Evolutionary conservation across 371 early-diverging fungal genomes (phyloP).

Genomic region (Actinomucor elegans): DNA sequence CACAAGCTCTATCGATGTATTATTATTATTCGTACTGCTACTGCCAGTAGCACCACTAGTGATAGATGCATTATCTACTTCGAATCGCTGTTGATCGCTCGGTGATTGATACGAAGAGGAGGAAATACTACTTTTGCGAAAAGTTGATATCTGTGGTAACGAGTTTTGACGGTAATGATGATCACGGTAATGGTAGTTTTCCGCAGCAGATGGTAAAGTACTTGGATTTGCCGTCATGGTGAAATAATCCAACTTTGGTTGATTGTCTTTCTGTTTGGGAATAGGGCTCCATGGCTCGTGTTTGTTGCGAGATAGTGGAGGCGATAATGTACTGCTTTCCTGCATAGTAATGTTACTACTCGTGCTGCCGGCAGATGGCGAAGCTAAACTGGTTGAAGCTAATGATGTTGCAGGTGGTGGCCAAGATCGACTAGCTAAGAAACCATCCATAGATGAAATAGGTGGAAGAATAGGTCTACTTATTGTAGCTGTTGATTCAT

Average conservation of each 20-base stretch:
- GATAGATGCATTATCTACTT: too few relatives aligned
- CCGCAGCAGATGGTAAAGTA: not conserved
- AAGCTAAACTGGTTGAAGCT: not conserved
- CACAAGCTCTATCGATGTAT: not conserved
- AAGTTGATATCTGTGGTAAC: slow-evolving; percentile 6
- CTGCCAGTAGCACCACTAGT: too few relatives aligned
- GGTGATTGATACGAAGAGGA: too few relatives aligned
- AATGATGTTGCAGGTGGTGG: slow-evolving; percentile 11
- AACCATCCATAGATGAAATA: slow-evolving; percentile 18
- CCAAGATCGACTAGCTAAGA: slow-evolving; percentile 12
- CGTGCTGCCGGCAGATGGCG: not conserved
- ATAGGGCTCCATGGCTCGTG: slow-evolving; percentile 14
- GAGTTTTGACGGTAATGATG: slow-evolving; percentile 11
- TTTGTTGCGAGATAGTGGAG: slow-evolving; percentile 4
- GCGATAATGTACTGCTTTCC: not conserved
- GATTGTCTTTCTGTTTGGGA: not conserved
- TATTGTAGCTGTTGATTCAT: not conserved
- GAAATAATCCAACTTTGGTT: slow-evolving; percentile 6
- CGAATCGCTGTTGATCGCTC: too few relatives aligned
- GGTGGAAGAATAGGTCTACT: slow-evolving; percentile 18
- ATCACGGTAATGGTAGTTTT: not conserved
- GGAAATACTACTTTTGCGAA: not conserved
- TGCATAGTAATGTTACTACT: slow-evolving; percentile 4
- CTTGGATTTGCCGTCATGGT: too few relatives aligned
- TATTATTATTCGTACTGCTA: not conserved